Percentiles rank a stretch among this genome's conserved stretches.
These are phyloP conservation scores for Syzygium jambos DNA, from an alignment of 345 rosid species.

Conservation along the genomic window DNA sequence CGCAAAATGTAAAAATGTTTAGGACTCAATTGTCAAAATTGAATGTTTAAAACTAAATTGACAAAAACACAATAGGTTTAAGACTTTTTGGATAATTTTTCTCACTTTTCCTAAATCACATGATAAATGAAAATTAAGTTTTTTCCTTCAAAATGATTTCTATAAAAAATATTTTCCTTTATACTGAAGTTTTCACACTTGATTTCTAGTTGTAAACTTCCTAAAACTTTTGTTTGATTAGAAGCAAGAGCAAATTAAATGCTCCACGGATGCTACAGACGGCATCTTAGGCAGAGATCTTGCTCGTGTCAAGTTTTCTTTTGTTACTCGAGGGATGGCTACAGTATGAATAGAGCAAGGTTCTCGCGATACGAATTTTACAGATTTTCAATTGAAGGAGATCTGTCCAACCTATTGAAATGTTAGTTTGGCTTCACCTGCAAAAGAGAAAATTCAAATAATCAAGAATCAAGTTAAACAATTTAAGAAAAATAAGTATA, in stretches of 20 bases:
- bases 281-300: neutral
- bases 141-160: too few relatives aligned
- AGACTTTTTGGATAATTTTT: too few relatives aligned
- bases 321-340: neutral
- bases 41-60: too few relatives aligned
- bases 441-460: neutral
- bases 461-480: neutral
- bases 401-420: neutral
- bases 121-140: too few relatives aligned
- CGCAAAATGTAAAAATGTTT: too few relatives aligned
- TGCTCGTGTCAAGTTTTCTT: neutral
- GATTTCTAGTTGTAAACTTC: too few relatives aligned
- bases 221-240: neutral
- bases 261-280: neutral
- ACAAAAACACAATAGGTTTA: too few relatives aligned
- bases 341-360: neutral
- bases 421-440: neutral
- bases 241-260: neutral
- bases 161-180: too few relatives aligned
- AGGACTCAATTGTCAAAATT: too few relatives aligned
- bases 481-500: neutral
- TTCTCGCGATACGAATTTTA: neutral
- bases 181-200: too few relatives aligned
- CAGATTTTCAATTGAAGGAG: neutral
- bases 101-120: too few relatives aligned